A percentile compares a stretch with the other conserved stretches of the same genome.
These are phyloP conservation scores for Metarhizium guizhouense DNA, from an alignment of 2,329 filamentous ascomycete genomes.

Conservation along the genomic window DNA sequence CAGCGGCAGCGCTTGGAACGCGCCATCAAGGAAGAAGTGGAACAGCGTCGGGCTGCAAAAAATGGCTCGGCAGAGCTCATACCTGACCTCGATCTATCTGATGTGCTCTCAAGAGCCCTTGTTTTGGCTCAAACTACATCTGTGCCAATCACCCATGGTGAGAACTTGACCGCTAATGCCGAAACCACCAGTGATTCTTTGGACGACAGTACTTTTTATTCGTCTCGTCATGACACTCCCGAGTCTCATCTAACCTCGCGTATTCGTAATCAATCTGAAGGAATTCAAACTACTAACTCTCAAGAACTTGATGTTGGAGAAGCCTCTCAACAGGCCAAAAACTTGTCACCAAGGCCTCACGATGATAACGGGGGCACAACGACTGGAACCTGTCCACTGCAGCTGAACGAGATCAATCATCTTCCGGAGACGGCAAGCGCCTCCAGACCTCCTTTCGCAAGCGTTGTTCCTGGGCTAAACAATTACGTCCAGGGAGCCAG, in stretches of 20 bases:
- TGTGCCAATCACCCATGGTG: constrained; percentile 48
- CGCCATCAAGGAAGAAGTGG: constrained; percentile 65
- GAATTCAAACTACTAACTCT: constrained; percentile 13
- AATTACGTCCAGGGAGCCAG: constrained; percentile 14
- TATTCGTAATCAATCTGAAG: constrained; percentile 36
- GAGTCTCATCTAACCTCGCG: constrained; percentile 40
- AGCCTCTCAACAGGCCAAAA: background rate
- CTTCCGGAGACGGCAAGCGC: background rate
- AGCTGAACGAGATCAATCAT: background rate
- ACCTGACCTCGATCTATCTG: constrained; percentile 61
- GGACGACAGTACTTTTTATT: constrained; percentile 94
- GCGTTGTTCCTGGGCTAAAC: constrained; percentile 23
- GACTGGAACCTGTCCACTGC: background rate
- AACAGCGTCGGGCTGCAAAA: constrained; percentile 44
- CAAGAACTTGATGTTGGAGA: constrained; percentile 8
- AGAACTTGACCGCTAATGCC: constrained; percentile 42
- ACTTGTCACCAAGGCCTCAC: background rate
- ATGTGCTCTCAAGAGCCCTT: constrained; percentile 64
- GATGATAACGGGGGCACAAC: background rate
- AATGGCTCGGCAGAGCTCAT: constrained; percentile 42
- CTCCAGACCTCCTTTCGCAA: constrained; percentile 9
- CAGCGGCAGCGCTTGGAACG: constrained; percentile 77
- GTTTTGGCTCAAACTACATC: constrained; percentile 63
- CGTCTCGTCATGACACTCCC: constrained; percentile 79
- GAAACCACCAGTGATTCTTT: constrained; percentile 68